phyloP scores from a whole-genome alignment of 164 flowering plant species.

The Umbilicus rupestris region DNA sequence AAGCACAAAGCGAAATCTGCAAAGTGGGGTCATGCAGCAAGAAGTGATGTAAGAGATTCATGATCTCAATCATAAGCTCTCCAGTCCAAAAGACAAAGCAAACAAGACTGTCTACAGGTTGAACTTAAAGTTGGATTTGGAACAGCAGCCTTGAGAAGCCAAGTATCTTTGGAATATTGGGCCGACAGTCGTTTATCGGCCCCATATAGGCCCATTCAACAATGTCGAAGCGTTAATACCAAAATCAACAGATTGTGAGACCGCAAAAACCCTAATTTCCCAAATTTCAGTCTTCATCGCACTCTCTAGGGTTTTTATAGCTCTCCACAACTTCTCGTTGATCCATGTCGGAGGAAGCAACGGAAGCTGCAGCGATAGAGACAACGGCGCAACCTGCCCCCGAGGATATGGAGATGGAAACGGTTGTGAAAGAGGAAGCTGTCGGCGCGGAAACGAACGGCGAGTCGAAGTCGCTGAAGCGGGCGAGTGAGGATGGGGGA shows the following conservation, averaged over 20 bases:
- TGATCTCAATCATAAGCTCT: not conserved
- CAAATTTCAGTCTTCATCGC: too few species aligned
- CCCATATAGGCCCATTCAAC: too few species aligned
- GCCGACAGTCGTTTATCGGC: too few species aligned
- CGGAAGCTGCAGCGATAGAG: too few species aligned
- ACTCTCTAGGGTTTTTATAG: too few species aligned
- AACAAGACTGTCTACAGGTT: not conserved
- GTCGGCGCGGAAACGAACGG: not conserved
- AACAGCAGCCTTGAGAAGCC: not conserved
- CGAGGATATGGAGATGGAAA: not conserved
- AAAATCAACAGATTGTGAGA: too few species aligned
- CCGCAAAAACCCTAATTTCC: too few species aligned
- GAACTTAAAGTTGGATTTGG: not conserved
- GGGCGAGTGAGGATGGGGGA: constrained; percentile 36
- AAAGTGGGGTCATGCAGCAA: too few species aligned
- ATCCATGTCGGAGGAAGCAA: too few species aligned
- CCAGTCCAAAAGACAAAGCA: not conserved
- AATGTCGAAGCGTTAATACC: too few species aligned
- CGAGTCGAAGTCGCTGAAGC: constrained; percentile 12
- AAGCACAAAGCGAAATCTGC: constrained; percentile 3
- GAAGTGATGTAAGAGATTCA: not conserved
- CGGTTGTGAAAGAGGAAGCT: not conserved
- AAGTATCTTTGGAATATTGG: not conserved
- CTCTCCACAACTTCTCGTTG: too few species aligned
- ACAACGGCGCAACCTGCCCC: too few species aligned